Evolutionary conservation across 306 rosid species (phyloP), one percentile per base, ranked within the genome.

Genomic region (Alnus rubra): DNA sequence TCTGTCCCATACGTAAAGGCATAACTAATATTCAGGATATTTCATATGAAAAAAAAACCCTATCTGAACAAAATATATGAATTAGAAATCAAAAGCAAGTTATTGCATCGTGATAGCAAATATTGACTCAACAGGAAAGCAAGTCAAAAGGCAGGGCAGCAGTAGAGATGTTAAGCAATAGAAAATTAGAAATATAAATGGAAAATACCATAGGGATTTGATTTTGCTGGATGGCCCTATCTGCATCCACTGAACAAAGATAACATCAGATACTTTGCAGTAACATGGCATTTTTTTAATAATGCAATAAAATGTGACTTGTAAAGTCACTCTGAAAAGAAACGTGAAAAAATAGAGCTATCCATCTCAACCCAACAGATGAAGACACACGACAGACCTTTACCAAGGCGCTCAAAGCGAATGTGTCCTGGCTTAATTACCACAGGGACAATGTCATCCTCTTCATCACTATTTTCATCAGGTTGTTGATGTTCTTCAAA

Each of bases 341-440:
- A 68, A 42, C 1, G 49, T 5, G 31, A 67, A 19, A 67, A 37
- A 2, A 42, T 53, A 59, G 11, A 58, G 19, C 70, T 47, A 44
- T 68, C 79, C 60, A 50, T 68, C 59, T 42, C 59, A 56, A 33
- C 37, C 51, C 71, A 50, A 42, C 63, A 30, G 79, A 45, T 2
- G 8, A 7, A 52, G 53, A 71, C 67, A 62, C 7, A 69, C 1
- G 30, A 18, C 50, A 69, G 44, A 95, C 99, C 96, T 88, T 90
- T 87, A 71, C 85, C 69, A 51, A 76, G 80, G 75, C 91, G 80
- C 88, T 89, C 88, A 77, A 93, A 96, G 74, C 98, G 97, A 82
- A 96, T 96, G 81, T 96, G 96, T 54, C 99, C 99, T 53, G 99
- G 99, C 87, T 89, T 91, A 80, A 89, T 84, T 77, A 90, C 94